Evolutionary conservation across 116 monocot species (phyloP), one percentile per base, ranked within the genome.

Genomic region (Iris pallida): DNA sequence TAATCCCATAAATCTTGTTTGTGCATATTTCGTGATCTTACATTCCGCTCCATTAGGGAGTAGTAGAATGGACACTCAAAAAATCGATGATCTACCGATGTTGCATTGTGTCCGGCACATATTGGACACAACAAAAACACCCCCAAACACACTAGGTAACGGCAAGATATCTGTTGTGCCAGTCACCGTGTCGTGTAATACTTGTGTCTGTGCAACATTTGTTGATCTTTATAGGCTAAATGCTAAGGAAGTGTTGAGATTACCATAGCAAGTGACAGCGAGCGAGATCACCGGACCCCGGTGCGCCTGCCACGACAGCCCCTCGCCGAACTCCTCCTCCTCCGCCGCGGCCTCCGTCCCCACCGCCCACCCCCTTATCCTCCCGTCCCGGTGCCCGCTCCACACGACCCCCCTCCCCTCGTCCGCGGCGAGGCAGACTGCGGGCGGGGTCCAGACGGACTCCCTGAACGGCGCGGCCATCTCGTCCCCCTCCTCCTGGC

Each of bases 231-330:
- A n/a, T n/a, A n/a, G n/a, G n/a, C n/a, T 30, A 5, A 5, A 52
- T 52, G 12, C 2, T 1, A 52, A 52, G 14, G 51, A 52, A 52
- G 51, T 52, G 51, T 30, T 30, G 30, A 30, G 8, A 55, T 81
- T 76, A 93, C 93, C 93, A 20, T 82, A 78, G 12, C 82, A 79
- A 30, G 82, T 85, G 69, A 94, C 77, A 48, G 73, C 57, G 63
- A 94, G 69, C 67, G 85, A 84, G 6, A 94, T 66, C 53, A 94
- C 80, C 0, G 90, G 82, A 18, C 71, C 64, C 10, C 86, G 86
- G 57, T 90, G 87, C 2, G 90, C 94, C 59, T 87, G 85, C 94
- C 94, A 94, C 4, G 94, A 78, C 10, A 94, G 78, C 6, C 82
- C 87, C 70, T 87, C 94, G 63, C 57, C 85, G 47, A 90, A 87